Evolutionary conservation across 257 asterid genomes (phyloP).

Genomic region (Scutellaria galericulata): DNA sequence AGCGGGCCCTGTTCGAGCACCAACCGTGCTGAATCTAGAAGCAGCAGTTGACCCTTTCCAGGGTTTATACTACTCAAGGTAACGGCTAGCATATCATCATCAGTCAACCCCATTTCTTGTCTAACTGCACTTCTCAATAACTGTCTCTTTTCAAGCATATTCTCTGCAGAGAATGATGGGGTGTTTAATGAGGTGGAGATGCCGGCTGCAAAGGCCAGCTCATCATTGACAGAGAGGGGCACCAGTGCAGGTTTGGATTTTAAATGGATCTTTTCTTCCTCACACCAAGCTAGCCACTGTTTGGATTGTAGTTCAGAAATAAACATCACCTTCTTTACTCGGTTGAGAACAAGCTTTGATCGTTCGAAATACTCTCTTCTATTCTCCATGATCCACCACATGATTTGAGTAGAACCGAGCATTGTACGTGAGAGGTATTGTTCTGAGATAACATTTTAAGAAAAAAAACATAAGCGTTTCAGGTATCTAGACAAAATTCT

Average conservation of each 20-base stretch:
- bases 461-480: background rate
- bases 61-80: constrained; percentile 93
- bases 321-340: constrained; percentile 83
- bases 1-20: constrained; percentile 51
- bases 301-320: constrained; percentile 82
- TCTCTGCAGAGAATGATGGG: constrained; percentile 73
- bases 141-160: constrained; percentile 74
- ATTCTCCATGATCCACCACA: constrained; percentile 99
- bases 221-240: constrained; percentile 94
- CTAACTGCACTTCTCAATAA: constrained; percentile 68
- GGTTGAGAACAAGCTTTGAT: constrained; percentile 76
- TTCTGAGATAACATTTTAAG: constrained; percentile 54
- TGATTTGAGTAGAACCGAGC: constrained; percentile 86
- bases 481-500: constrained; percentile 23
- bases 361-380: constrained; percentile 86
- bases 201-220: constrained; percentile 93
- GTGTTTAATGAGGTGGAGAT: constrained; percentile 75
- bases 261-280: constrained; percentile 77
- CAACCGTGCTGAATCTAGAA: constrained; percentile 77
- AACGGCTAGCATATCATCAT: constrained; percentile 74
- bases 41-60: constrained; percentile 89
- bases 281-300: constrained; percentile 93
- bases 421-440: constrained; percentile 80
- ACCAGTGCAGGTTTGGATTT: constrained; percentile 75
- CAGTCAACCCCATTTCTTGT: constrained; percentile 85